phyloP scores from a whole-genome alignment of 176 grass and related monocot genomes.

The Rhynchospora breviuscula region DNA sequence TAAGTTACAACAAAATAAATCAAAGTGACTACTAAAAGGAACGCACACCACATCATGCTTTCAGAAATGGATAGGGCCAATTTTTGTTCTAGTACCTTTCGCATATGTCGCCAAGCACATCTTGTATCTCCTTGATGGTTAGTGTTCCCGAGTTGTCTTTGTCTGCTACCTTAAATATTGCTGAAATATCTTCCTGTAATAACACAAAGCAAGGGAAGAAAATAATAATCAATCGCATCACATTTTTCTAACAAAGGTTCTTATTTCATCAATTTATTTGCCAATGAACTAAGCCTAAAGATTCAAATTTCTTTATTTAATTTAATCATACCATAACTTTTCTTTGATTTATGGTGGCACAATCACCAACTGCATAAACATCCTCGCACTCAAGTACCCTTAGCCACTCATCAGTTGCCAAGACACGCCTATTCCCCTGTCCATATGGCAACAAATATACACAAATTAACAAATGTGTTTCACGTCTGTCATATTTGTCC shows the following conservation, averaged over 20 bases:
- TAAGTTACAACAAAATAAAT: slow-evolving; percentile 9
- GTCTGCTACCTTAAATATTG: slow-evolving; percentile 93
- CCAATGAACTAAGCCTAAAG: background rate
- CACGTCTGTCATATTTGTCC: background rate
- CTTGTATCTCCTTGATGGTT: slow-evolving; percentile 94
- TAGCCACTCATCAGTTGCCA: slow-evolving; percentile 97
- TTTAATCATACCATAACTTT: slow-evolving; percentile 83
- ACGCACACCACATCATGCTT: background rate
- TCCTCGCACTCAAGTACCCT: slow-evolving; percentile 68
- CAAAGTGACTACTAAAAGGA: background rate
- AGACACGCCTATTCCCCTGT: slow-evolving; percentile 63
- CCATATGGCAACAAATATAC: slow-evolving; percentile 22
- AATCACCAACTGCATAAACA: slow-evolving; percentile 94
- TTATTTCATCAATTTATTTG: background rate
- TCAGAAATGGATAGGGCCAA: background rate
- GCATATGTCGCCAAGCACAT: slow-evolving; percentile 74
- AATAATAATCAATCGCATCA: background rate
- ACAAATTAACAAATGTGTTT: background rate
- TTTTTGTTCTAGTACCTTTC: slow-evolving; percentile 30
- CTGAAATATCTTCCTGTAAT: slow-evolving; percentile 79
- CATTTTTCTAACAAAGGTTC: background rate
- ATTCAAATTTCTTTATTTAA: background rate
- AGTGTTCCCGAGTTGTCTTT: slow-evolving; percentile 98
- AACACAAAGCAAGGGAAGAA: background rate
- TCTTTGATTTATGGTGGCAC: slow-evolving; percentile 87